Evolutionary conservation across 106 monocot genomes (phyloP).

Genomic region (Iris macrosiphon): DNA sequence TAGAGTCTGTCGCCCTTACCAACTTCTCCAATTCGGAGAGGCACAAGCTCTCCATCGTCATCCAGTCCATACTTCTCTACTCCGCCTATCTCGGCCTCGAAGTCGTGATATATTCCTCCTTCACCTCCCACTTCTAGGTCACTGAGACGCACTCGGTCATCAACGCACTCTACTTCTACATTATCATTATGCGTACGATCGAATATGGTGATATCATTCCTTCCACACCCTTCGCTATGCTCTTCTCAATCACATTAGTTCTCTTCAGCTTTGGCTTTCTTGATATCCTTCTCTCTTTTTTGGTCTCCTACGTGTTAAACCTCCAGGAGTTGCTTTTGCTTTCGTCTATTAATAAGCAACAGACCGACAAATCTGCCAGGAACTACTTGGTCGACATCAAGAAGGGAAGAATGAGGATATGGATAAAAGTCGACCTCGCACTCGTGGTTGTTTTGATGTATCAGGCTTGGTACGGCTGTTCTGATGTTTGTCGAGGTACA

Average conservation of each 20-base stretch:
- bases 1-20: background rate
- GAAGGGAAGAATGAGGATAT: slow-evolving; percentile 88
- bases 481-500: slow-evolving; percentile 49
- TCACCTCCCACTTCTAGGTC: slow-evolving; percentile 32
- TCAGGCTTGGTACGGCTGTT: slow-evolving; percentile 48
- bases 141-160: slow-evolving; percentile 59
- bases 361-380: background rate
- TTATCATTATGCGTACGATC: slow-evolving; percentile 92
- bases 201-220: slow-evolving; percentile 97
- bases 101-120: slow-evolving; percentile 43
- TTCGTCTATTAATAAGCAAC: slow-evolving; percentile 17
- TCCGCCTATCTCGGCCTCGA: slow-evolving; percentile 60
- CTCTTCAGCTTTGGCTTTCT: slow-evolving; percentile 83
- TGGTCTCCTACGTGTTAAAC: slow-evolving; percentile 79
- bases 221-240: slow-evolving; percentile 45
- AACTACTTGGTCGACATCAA: slow-evolving; percentile 68
- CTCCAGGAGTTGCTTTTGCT: slow-evolving; percentile 65
- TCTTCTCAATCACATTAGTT: slow-evolving; percentile 84
- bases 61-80: slow-evolving; percentile 47
- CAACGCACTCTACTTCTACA: slow-evolving; percentile 87
- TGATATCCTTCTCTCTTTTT: slow-evolving; percentile 79
- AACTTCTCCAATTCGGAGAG: background rate
- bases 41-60: slow-evolving; percentile 31
- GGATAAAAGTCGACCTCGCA: slow-evolving; percentile 69
- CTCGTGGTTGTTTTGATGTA: slow-evolving; percentile 56